Evolutionary conservation across 2,329 filamentous ascomycete species (phyloP).

Genomic region (Claviceps maximensis): DNA sequence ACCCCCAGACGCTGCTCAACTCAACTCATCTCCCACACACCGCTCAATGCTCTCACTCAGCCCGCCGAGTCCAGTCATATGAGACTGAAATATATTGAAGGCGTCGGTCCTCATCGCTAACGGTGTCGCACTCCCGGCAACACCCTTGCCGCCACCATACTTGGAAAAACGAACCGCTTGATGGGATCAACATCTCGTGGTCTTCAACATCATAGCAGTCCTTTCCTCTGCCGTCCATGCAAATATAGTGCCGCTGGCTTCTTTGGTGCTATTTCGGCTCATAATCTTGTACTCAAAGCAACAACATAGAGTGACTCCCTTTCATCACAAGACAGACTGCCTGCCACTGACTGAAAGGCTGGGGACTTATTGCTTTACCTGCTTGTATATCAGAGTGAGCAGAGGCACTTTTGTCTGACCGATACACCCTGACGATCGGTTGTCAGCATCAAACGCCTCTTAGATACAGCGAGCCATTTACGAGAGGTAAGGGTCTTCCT

Average conservation of each 20-base stretch:
- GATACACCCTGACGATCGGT: neutral
- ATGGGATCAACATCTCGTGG: neutral
- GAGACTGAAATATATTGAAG: neutral
- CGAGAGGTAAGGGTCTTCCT: neutral
- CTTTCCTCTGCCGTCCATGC: neutral
- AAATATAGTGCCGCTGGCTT: neutral
- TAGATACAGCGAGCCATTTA: neutral
- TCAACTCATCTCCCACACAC: neutral
- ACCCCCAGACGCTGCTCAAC: neutral
- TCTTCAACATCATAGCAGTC: neutral
- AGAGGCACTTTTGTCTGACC: neutral
- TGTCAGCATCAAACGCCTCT: neutral
- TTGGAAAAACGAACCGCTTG: neutral
- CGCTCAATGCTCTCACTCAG: neutral
- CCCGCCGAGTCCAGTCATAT: neutral
- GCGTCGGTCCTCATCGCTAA: neutral
- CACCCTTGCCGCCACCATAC: neutral
- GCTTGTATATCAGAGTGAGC: neutral
- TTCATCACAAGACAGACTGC: neutral
- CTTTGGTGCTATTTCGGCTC: neutral
- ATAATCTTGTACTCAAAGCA: neutral
- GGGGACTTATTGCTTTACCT: neutral
- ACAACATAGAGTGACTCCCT: neutral
- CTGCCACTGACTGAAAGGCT: too few species aligned
- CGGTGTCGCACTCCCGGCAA: neutral